These are phyloP conservation scores for Populus pruinosa DNA, from an alignment of 345 rosid genomes.

Conservation along the genomic window DNA sequence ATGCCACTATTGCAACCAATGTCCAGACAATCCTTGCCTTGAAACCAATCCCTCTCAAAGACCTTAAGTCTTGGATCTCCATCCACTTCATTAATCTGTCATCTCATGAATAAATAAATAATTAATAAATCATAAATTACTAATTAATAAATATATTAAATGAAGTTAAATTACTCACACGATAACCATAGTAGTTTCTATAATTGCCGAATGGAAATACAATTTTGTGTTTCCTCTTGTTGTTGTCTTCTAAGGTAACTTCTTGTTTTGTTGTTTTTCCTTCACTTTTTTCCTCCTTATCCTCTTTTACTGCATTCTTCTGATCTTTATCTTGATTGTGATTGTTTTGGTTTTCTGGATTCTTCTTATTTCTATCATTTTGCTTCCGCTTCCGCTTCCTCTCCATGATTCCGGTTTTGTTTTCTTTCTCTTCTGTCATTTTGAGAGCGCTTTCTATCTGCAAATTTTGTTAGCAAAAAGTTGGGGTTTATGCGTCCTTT, in stretches of 20 bases:
- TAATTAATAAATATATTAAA: background rate
- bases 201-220: conserved; percentile 76
- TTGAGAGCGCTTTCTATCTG: background rate
- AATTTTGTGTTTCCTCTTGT: conserved; percentile 47
- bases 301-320: background rate
- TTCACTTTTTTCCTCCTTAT: conserved; percentile 5
- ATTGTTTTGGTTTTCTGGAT: background rate
- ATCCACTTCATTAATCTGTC: conserved; percentile 61
- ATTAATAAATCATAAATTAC: background rate
- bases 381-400: conserved; percentile 11
- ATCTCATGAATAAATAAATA: background rate
- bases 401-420: background rate
- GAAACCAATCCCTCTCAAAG: conserved; percentile 75
- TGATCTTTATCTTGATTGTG: background rate
- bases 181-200: conserved; percentile 84
- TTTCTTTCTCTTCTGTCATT: background rate
- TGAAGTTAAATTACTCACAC: conserved; percentile 37
- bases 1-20: conserved; percentile 90
- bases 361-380: background rate
- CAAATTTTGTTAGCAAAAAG: background rate
- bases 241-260: conserved; percentile 27
- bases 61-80: conserved; percentile 88
- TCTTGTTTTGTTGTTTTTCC: background rate
- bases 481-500: background rate
- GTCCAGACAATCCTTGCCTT: conserved; percentile 76